Evolutionary conservation across 257 asterid genomes (phyloP).

Genomic region (Jacaranda mimosifolia): DNA sequence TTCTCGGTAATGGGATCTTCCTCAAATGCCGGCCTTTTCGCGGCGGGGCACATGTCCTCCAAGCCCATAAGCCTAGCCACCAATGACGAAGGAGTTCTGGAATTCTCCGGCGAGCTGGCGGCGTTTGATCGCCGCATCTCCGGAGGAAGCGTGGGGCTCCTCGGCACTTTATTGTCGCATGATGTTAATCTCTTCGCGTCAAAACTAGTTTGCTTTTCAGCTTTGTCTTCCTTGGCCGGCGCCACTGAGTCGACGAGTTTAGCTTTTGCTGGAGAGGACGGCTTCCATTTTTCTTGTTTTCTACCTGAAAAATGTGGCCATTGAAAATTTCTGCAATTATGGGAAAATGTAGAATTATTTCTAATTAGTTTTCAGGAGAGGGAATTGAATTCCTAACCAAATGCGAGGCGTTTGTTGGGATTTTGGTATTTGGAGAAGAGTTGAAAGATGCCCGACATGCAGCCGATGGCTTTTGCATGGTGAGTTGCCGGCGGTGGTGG

Average conservation of each 20-base stretch:
- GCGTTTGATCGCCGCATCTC: constrained; percentile 56
- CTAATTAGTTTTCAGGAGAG: not conserved
- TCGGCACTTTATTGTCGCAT: constrained; percentile 46
- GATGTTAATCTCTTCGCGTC: constrained; percentile 31
- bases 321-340: not conserved
- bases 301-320: constrained; percentile 53
- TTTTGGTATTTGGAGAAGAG: constrained; percentile 74
- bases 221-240: constrained; percentile 26
- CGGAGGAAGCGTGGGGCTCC: constrained; percentile 69
- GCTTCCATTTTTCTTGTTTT: constrained; percentile 53
- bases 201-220: not conserved
- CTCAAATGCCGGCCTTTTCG: constrained; percentile 23
- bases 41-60: constrained; percentile 48
- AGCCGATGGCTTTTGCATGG: constrained; percentile 72
- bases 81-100: constrained; percentile 49
- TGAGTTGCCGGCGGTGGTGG: constrained; percentile 62
- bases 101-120: constrained; percentile 40
- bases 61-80: constrained; percentile 85
- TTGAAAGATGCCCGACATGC: constrained; percentile 82
- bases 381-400: constrained; percentile 48
- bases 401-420: constrained; percentile 71
- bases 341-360: constrained; percentile 1
- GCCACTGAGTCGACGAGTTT: not conserved
- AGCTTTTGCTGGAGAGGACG: constrained; percentile 35
- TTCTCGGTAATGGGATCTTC: constrained; percentile 49